Evolutionary conservation across 345 rosid genomes (phyloP), one percentile per base, ranked within the genome.

Genomic region (Populus tremula): DNA sequence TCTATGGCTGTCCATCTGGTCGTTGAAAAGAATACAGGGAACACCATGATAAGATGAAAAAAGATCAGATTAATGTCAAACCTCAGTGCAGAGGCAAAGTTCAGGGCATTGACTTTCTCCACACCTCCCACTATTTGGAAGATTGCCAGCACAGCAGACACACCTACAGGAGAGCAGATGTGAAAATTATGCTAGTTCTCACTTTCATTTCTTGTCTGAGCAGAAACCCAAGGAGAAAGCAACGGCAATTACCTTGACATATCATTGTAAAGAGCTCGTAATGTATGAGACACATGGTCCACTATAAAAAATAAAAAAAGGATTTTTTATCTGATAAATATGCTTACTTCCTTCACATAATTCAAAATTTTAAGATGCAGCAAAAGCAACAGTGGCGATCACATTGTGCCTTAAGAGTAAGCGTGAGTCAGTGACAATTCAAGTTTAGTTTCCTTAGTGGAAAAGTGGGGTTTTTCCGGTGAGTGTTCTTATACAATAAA

Each of bases 61-160:
- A 23, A 16, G 6, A 31, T 16, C 66, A 70, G 72, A 66, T 31
- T 43, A 64, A 39, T 23, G 39, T 21, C 16, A 65, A 61, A 91
- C 97, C 97, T 92, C 97, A 6, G 89, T 84, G 74, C 93, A 88
- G 67, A 92, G 93, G 76, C 97, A 91, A 50, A 89, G 16, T 69
- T 84, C 86, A 70, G 97, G 97, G 83, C 97, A 92, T 47, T 79
- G 70, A 18, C 84, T 76, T 82, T 91, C 97, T 76, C 92, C 92
- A 25, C 92, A 89, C 31, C 73, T 84, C 8, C 97, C 94, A 20
- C 97, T 92, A 76, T 94, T 91, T 14, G 95, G 95, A 86, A 90
- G 68, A 76, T 85, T 88, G 49, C 97, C 93, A 20, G 86, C 97
- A 50, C 97, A 92, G 72, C 97, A 92, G 16, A 76, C 69, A 73